Conservation (phyloP, 179 eudicot genomes). For the Silene noctiflora region DNA sequence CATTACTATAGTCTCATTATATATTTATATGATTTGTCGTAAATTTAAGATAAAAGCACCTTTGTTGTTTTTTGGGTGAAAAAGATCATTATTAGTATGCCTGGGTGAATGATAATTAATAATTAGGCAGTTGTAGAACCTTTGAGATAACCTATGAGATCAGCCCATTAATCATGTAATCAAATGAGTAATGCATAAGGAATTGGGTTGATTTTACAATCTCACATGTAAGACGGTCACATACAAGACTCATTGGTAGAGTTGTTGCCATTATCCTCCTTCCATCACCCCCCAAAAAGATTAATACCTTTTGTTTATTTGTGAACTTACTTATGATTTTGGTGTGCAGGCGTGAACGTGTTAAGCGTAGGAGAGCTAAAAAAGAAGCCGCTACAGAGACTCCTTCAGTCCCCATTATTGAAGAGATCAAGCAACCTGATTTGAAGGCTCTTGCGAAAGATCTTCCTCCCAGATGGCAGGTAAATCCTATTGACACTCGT, state of each 20-base stretch:
- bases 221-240: background rate
- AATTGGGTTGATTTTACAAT: too few relatives aligned
- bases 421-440: constrained; percentile 56
- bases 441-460: constrained; percentile 52
- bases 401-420: constrained; percentile 28
- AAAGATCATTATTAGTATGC: background rate
- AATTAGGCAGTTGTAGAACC: background rate
- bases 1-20: background rate
- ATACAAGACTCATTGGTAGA: too few relatives aligned
- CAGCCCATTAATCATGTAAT: background rate
- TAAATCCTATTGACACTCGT: constrained; percentile 18
- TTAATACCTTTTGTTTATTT: background rate
- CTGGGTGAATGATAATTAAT: background rate
- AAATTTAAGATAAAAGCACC: background rate
- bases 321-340: constrained; percentile 7
- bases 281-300: too few relatives aligned
- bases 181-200: background rate
- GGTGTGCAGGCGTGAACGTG: constrained; percentile 80
- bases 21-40: background rate
- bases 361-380: constrained; percentile 85
- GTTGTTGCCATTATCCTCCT: too few relatives aligned
- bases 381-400: constrained; percentile 39
- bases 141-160: too few relatives aligned
- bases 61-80: background rate
- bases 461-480: constrained; percentile 98